Evolutionary conservation across 768 basidiomycete genomes (phyloP), one percentile per base, ranked within the genome.

Genomic region (Boletus pseudo-olivaceus): DNA sequence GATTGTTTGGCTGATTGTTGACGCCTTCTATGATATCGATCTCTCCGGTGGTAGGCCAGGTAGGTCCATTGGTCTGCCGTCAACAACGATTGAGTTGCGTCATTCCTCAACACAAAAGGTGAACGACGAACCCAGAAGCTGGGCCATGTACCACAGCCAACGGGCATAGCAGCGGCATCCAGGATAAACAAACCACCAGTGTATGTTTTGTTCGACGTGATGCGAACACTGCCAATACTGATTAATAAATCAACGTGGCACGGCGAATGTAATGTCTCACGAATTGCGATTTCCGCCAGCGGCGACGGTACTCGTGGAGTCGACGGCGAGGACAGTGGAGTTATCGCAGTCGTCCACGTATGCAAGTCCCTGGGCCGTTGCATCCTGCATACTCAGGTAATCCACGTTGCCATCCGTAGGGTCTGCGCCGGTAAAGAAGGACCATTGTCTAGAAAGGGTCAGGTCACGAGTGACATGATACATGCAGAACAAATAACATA

Each of bases 11-110:
- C 62, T 80, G 76, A 26, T 77, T 62, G 60, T 90, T 81, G 50
- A 90, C 86, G 17, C 87, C 85, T 63, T 92, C 90, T 9, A 90
- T 65, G 47, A 88, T 78, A 62, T 91, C 90, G 44, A 89, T 84
- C 67, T 90, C 87, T 55, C 82, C 83, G 26, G 56, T 68, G 23
- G 33, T 17, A 4, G 82, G 82, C 83, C 83, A 85, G 42, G 76
- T 62, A 2, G 77, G 73, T 8, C 82, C 82, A 41, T 75, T 72
- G 4, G 76, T 72, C 73, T 74, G 47, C 8, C 26, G n/a, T 37
- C 29, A n/a, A 37, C 15, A 44, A 5, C 26, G 3, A 15, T n/a
- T n/a, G n/a, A n/a, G n/a, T n/a, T n/a, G n/a, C n/a, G n/a, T n/a
- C n/a, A n/a, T n/a, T n/a, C n/a, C n/a, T n/a, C n/a, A n/a, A n/a